Percentiles rank a stretch among this genome's conserved stretches.
phyloP scores from a whole-genome alignment of 2,329 filamentous ascomycete genomes.

The Fusarium sp. region DNA sequence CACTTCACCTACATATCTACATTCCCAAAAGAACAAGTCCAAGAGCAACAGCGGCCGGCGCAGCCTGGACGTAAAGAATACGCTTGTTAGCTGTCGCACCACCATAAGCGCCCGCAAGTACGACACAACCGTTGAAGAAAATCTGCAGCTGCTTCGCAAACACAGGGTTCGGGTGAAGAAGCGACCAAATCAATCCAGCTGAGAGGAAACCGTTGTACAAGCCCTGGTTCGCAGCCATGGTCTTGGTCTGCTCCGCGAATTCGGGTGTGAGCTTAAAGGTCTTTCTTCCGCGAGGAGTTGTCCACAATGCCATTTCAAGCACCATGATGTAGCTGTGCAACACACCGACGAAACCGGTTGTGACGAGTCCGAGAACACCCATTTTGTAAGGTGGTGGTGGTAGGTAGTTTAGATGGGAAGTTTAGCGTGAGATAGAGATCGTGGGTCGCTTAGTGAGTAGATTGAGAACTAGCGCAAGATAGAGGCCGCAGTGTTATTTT shows the following conservation, averaged over 20 bases:
- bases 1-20: not conserved
- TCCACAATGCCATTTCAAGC: constrained; percentile 65
- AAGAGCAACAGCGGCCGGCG: constrained; percentile 48
- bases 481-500: not conserved
- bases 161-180: constrained; percentile 57
- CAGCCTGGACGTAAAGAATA: constrained; percentile 59
- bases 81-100: constrained; percentile 54
- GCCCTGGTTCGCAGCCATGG: constrained; percentile 63
- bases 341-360: constrained; percentile 54
- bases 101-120: constrained; percentile 60
- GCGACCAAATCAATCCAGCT: constrained; percentile 60
- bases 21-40: constrained; percentile 45
- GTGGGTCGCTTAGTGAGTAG: not conserved
- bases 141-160: constrained; percentile 58
- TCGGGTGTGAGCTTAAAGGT: constrained; percentile 59
- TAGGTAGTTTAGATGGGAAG: not conserved
- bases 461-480: not conserved
- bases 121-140: constrained; percentile 62
- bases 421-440: not conserved
- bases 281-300: constrained; percentile 57
- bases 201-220: constrained; percentile 66
- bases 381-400: constrained; percentile 46
- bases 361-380: constrained; percentile 49
- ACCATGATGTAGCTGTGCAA: constrained; percentile 62
- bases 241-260: constrained; percentile 58